A percentile compares a stretch with the other conserved stretches of the same genome.
phyloP scores from a whole-genome alignment of 2,329 filamentous ascomycete genomes.

The Trichoderma pleuroti region DNA sequence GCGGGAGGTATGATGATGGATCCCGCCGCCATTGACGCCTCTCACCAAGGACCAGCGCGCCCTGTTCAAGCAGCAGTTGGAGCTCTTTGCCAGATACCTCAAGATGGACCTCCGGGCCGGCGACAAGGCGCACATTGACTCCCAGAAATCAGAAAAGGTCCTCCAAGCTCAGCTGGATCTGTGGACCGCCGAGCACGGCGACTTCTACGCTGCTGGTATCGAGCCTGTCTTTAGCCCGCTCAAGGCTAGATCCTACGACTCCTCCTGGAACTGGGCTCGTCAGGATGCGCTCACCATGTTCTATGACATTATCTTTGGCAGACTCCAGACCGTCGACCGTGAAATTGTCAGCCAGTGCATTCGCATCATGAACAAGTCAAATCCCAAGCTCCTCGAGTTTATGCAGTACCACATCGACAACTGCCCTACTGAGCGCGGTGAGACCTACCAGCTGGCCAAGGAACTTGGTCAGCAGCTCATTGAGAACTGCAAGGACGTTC shows the following conservation, averaged over 20 bases:
- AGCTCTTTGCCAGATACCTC: conserved; percentile 89
- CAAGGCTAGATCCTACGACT: conserved; percentile 95
- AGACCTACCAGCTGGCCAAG: conserved; percentile 98
- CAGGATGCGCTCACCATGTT: conserved; percentile 98
- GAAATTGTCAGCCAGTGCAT: conserved; percentile 99
- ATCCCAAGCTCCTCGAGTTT: conserved; percentile 91
- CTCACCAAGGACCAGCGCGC: conserved; percentile 94
- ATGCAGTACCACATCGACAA: conserved; percentile 99
- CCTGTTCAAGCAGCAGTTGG: conserved; percentile 96
- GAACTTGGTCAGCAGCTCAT: conserved; percentile 90
- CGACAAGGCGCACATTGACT: conserved; percentile 85
- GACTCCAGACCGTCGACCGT: conserved; percentile 86
- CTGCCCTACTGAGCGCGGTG: conserved; percentile 91
- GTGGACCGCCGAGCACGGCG: conserved; percentile 93
- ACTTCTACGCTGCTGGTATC: conserved; percentile 92
- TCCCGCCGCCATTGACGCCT: conserved; percentile 91
- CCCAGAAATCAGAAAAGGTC: conserved; percentile 79
- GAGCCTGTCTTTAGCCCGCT: conserved; percentile 89
- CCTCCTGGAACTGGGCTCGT: conserved; percentile 98
- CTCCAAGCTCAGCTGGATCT: conserved; percentile 91
- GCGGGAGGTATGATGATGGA: conserved; percentile 99
- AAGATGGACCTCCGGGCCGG: conserved; percentile 97
- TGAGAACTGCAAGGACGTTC: conserved; percentile 93
- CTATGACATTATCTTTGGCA: conserved; percentile 97
- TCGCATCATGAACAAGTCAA: conserved; percentile 98